Conservation (phyloP, 2,329 filamentous ascomycete species). For the Aquanectria penicillioides region DNA sequence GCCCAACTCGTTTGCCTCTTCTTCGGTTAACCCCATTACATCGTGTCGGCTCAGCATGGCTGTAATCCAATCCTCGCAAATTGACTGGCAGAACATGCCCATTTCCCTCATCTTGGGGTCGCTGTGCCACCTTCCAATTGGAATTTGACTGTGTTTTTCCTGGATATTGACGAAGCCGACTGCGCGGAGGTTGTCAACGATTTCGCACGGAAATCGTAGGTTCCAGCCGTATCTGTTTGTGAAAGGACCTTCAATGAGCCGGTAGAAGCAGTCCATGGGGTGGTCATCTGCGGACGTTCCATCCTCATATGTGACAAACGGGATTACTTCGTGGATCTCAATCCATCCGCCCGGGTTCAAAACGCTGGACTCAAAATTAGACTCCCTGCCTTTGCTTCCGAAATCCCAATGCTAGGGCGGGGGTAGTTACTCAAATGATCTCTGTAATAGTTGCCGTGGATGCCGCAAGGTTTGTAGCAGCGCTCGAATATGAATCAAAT, state of each 20-base stretch:
- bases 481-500: constrained; percentile 64
- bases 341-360: constrained; percentile 53
- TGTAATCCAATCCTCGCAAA: constrained; percentile 48
- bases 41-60: constrained; percentile 48
- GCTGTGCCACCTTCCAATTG: constrained; percentile 52
- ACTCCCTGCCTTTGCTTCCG: neutral
- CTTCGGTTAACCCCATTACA: constrained; percentile 45
- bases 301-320: constrained; percentile 47
- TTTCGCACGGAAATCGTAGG: constrained; percentile 40
- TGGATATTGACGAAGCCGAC: constrained; percentile 49
- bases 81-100: constrained; percentile 49
- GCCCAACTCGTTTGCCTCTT: constrained; percentile 47
- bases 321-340: constrained; percentile 50
- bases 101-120: constrained; percentile 48
- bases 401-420: neutral
- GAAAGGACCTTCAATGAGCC: constrained; percentile 46
- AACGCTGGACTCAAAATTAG: constrained; percentile 40
- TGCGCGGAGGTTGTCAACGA: constrained; percentile 43
- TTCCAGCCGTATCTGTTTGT: constrained; percentile 48
- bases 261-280: constrained; percentile 47
- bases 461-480: constrained; percentile 62
- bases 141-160: constrained; percentile 43
- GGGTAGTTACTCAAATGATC: constrained; percentile 54
- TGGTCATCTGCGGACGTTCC: constrained; percentile 41
- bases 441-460: constrained; percentile 59